Base-by-base conservation (phyloP, 768 basidiomycete genomes). In the Mycena epipterygia region DNA sequence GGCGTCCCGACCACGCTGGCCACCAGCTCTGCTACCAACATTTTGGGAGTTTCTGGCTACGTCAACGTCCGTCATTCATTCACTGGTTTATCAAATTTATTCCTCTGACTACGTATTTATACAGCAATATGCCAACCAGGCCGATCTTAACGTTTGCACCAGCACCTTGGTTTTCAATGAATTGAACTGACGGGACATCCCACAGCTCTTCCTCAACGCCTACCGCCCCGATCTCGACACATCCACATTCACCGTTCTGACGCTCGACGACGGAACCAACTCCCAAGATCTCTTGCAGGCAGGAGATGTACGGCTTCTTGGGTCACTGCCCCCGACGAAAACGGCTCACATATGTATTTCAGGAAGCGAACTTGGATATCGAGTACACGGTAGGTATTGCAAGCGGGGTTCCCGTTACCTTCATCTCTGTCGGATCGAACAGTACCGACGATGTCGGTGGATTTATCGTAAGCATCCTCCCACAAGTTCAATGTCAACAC, bases 291-390 rank as follows among this genome's bases (percentile, higher is more conserved):
- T 46, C 4, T n/a, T n/a, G n/a, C n/a, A n/a, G n/a, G 71, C 80
- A 82, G 62, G 84, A 86, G 76, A 25, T 13, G n/a, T 48, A 4
- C 49, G 9, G 6, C 33, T 52, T 49, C 17, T 46, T 7, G 3
- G 44, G 44, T 11, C n/a, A n/a, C 25, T 29, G 7, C 23, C 2
- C 16, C 19, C 17, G 4, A 32, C 5, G n/a, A n/a, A n/a, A 7
- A 16, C 25, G 13, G 48, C n/a, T 6, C 12, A 49, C 2, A 49
- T n/a, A 11, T 25, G 48, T 9, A 14, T 21, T 32, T 19, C 44
- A 44, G 41, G 78, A 88, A 67, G 83, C 86, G 25, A 65, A 83
- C 70, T 80, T 88, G 5, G 87, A 89, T 72, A 77, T 88, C 5
- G 76, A 87, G 74, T 25, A 84, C 86, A 83, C 76, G 75, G 57